These are phyloP conservation scores for Creolimax fragrantissima DNA, from an alignment of 78 protist genomes.

Conservation along the genomic window DNA sequence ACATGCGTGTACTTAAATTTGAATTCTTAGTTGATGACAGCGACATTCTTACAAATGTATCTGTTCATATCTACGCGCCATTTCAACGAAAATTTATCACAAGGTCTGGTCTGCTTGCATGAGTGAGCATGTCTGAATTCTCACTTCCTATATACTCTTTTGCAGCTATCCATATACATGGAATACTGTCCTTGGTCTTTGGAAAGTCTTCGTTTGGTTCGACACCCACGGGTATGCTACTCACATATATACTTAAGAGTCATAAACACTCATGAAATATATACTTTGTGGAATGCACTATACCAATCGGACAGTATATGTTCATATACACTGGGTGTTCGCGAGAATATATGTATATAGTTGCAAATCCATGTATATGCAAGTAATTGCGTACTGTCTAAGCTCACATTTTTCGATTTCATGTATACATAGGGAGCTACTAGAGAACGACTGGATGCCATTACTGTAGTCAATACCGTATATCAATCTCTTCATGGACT, in stretches of 20 bases:
- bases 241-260: neutral
- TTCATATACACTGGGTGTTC: neutral
- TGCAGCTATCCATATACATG: conserved; percentile 1
- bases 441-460: neutral
- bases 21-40: neutral
- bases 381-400: neutral
- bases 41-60: neutral
- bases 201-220: neutral
- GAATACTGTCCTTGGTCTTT: conserved; percentile 21
- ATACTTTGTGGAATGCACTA: neutral
- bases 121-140: neutral
- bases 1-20: neutral
- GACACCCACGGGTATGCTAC: neutral
- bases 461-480: neutral
- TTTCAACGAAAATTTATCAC: neutral
- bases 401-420: too few relatives aligned
- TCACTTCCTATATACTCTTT: neutral
- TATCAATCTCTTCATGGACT: neutral
- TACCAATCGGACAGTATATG: neutral
- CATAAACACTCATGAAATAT: neutral
- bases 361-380: neutral
- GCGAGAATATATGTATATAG: neutral
- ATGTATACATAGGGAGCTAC: neutral
- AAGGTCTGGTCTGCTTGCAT: neutral
- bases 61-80: neutral